A percentile compares a stretch with the other conserved stretches of the same genome.
These are phyloP conservation scores for Diaporthe velutina DNA, from an alignment of 2,329 filamentous ascomycete genomes.

Conservation along the genomic window DNA sequence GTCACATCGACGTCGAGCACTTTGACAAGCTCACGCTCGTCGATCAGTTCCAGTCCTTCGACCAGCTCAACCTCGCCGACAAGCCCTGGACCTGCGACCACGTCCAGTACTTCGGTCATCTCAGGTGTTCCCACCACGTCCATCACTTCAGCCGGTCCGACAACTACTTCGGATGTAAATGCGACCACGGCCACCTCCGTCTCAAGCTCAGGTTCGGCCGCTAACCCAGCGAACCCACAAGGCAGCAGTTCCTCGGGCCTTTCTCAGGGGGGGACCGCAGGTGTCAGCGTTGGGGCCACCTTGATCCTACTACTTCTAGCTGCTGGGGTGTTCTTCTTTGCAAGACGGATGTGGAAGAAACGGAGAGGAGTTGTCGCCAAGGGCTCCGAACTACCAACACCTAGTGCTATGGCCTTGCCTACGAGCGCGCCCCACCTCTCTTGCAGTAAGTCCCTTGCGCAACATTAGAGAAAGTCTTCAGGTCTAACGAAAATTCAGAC, in stretches of 20 bases:
- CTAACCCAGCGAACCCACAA: background rate
- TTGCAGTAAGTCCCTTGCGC: constrained; percentile 12
- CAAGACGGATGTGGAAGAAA: background rate
- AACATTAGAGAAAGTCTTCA: background rate
- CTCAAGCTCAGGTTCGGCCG: background rate
- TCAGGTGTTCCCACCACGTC: constrained; percentile 5
- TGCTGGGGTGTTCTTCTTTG: constrained; percentile 29
- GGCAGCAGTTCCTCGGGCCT: constrained; percentile 9
- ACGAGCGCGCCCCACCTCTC: background rate
- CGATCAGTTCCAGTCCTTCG: background rate
- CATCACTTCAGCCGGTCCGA: background rate
- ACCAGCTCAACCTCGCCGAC: constrained; percentile 10
- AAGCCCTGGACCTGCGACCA: background rate
- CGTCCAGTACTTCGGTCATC: background rate
- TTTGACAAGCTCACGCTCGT: background rate
- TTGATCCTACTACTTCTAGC: constrained; percentile 36
- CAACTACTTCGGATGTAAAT: background rate
- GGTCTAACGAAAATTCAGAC: constrained; percentile 11
- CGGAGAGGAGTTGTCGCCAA: constrained; percentile 22
- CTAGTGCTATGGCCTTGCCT: background rate
- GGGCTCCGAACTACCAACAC: constrained; percentile 22
- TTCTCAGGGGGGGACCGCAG: constrained; percentile 41
- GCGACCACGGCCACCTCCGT: background rate
- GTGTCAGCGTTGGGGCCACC: constrained; percentile 39
- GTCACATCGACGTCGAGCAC: constrained; percentile 5